Conservation (phyloP, 805 yeast genomes). For the Lachancea sp. region DNA sequence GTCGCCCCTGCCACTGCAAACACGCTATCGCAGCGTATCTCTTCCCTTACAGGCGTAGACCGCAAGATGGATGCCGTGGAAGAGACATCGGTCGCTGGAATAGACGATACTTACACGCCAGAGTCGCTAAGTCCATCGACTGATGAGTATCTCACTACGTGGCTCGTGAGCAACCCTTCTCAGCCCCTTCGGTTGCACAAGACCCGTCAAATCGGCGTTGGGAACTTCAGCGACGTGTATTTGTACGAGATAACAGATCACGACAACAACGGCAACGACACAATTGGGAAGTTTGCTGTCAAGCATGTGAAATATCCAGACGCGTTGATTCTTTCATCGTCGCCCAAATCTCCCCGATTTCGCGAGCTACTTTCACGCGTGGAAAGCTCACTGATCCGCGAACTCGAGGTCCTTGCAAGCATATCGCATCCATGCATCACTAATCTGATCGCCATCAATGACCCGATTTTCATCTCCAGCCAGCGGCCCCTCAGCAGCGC, state of each 20-base stretch:
- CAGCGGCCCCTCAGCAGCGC: conserved; percentile 23
- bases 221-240: conserved; percentile 63
- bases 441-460: conserved; percentile 44
- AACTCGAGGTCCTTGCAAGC: conserved; percentile 54
- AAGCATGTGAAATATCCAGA: conserved; percentile 50
- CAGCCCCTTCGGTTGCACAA: conserved; percentile 31
- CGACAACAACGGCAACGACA: conserved; percentile 6
- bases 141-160: conserved; percentile 18
- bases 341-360: conserved; percentile 34
- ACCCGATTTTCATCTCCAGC: conserved; percentile 20
- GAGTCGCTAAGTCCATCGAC: conserved; percentile 5
- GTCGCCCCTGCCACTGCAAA: conserved; percentile 2
- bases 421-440: conserved; percentile 67
- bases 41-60: conserved; percentile 7
- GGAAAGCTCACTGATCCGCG: conserved; percentile 63
- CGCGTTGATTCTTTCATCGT: conserved; percentile 28
- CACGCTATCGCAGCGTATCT: conserved; percentile 10
- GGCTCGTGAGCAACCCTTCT: conserved; percentile 12
- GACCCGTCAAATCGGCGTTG: conserved; percentile 49
- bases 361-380: conserved; percentile 44
- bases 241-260: conserved; percentile 35
- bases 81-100: background rate
- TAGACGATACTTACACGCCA: background rate
- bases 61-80: conserved; percentile 2
- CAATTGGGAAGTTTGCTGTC: conserved; percentile 48